Evolutionary conservation across 305 asterid species (phyloP), one percentile per base, ranked within the genome.

Genomic region (Coffea humblotiana): DNA sequence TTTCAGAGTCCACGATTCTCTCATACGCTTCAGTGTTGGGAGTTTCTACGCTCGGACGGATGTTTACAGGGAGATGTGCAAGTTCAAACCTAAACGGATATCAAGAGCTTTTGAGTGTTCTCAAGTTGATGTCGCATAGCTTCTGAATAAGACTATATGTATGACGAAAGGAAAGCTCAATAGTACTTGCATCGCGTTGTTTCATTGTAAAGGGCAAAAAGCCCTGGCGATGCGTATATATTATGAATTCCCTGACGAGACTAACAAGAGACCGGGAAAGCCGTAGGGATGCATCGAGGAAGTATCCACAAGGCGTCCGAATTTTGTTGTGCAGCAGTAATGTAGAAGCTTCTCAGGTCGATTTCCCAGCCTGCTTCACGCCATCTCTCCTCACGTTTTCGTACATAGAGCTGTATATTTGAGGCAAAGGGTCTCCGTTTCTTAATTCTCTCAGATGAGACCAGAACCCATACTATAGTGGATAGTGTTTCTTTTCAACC

Each of bases 1-100:
- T 56, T 18, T 56, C 63, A 56, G 21, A 18, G 63, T 18, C 7
- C 27, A 2, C 45, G 2, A 79, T 60, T 75, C 77, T 83, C 83
- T 60, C 84, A 87, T 89, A 89, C 90, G 84, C 85, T 18, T 79
- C 77, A 52, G 75, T 74, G 15, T 29, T 68, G 80, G 70, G 71
- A 52, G 37, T 45, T 73, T 48, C 69, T 32, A 6, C 58, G 13
- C 3, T 51, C 11, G 14, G 19, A 51, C 13, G 14, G 19, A 51
- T 69, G 58, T 27, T 16, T 76, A 64, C 45, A 1, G 48, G 16
- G 74, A 81, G 74, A 49, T 37, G 37, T 32, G 52, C 16, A 58
- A 14, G 64, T 60, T 23, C 25, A 27, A 27, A 32, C 78, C 78
- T 21, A 40, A 75, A 49, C 23, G 13, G 78, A 9, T 74, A 21